These are phyloP conservation scores for Osmanthus fragrans DNA, from an alignment of 257 asterid genomes.

Conservation along the genomic window DNA sequence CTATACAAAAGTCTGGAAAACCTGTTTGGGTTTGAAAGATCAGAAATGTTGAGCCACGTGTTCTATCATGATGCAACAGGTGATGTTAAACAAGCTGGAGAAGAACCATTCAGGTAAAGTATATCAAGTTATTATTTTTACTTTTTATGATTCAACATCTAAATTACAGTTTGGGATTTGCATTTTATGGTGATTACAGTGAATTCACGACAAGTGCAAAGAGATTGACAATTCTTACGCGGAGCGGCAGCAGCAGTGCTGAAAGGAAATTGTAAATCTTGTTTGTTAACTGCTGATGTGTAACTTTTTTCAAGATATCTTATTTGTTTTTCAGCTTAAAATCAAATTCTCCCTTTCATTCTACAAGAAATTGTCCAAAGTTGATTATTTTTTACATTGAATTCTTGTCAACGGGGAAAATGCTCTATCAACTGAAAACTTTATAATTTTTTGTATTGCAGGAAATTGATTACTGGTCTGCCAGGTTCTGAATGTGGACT, in stretches of 20 bases:
- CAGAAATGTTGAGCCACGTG: neutral
- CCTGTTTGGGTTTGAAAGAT: neutral
- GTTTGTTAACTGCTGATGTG: neutral
- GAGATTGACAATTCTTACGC: constrained; percentile 66
- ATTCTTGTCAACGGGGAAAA: neutral
- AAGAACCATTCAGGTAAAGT: neutral
- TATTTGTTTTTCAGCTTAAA: no score
- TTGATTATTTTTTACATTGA: neutral
- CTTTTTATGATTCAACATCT: neutral
- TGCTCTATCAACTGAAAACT: constrained; percentile 14
- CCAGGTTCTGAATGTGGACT: constrained; percentile 75
- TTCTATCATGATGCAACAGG: neutral
- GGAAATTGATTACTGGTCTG: constrained; percentile 77
- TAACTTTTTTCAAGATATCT: neutral
- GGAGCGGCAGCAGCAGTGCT: constrained; percentile 40
- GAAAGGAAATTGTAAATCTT: constrained; percentile 49
- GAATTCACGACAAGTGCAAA: constrained; percentile 64
- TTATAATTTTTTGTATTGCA: constrained; percentile 28
- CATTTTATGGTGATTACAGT: constrained; percentile 38
- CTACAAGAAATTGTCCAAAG: neutral
- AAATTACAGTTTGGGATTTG: neutral
- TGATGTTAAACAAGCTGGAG: neutral
- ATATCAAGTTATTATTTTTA: no score
- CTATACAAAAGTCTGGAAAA: neutral
- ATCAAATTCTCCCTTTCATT: no score